A percentile compares a stretch with the other conserved stretches of the same genome.
phyloP scores from a whole-genome alignment of 352 stramenopile genomes.

The Bremia lactucae region DNA sequence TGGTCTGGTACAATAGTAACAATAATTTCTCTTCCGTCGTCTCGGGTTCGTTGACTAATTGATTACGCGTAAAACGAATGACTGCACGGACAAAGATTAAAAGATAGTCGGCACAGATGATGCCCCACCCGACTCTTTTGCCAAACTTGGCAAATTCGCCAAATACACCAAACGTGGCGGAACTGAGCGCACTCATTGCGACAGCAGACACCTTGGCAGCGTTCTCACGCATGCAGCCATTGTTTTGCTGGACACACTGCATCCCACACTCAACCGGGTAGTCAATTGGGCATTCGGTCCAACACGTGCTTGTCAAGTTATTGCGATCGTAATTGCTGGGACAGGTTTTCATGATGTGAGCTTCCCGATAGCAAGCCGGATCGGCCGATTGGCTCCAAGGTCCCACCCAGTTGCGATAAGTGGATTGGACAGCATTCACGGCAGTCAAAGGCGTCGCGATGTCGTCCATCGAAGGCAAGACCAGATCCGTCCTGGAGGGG shows the following conservation, averaged over 20 bases:
- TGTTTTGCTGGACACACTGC: conserved; percentile 52
- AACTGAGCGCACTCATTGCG: conserved; percentile 23
- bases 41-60: conserved; percentile 22
- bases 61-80: conserved; percentile 19
- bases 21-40: conserved; percentile 43
- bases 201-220: conserved; percentile 22
- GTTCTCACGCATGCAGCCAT: conserved; percentile 34
- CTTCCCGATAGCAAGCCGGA: conserved; percentile 38
- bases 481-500: conserved; percentile 3
- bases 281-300: conserved; percentile 40
- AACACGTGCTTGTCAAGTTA: conserved; percentile 31
- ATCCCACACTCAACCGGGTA: conserved; percentile 51
- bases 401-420: conserved; percentile 30
- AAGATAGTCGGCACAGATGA: conserved; percentile 38
- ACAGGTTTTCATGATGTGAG: conserved; percentile 26
- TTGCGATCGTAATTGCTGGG: conserved; percentile 30
- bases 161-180: conserved; percentile 29
- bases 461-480: conserved; percentile 1
- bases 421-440: conserved; percentile 4
- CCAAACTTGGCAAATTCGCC: conserved; percentile 20
- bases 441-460: conserved; percentile 13
- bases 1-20: conserved; percentile 42
- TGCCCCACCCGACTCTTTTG: conserved; percentile 26
- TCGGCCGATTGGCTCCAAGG: conserved; percentile 17
- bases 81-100: conserved; percentile 9